phyloP scores from a whole-genome alignment of 176 grass and related monocot species.

The Bromus sterilis region DNA sequence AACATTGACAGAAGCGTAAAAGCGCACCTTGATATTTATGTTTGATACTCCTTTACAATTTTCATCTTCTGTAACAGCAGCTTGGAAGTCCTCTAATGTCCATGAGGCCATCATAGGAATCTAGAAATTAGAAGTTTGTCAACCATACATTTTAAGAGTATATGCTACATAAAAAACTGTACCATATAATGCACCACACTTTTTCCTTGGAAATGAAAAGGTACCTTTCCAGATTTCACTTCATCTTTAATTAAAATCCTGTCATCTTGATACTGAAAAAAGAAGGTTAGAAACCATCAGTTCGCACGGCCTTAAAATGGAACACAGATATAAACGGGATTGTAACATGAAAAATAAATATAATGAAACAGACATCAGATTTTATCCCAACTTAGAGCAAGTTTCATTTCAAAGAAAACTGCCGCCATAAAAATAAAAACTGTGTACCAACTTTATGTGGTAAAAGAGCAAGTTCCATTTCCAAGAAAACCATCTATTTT shows the following conservation, averaged over 20 bases:
- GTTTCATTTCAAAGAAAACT: background rate
- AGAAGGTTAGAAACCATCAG: background rate
- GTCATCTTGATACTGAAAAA: slow-evolving; percentile 25
- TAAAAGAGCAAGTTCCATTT: background rate
- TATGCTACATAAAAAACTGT: background rate
- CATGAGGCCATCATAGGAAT: slow-evolving; percentile 60
- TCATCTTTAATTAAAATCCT: slow-evolving; percentile 18
- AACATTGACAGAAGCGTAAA: background rate
- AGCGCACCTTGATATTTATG: slow-evolving; percentile 71
- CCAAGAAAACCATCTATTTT: background rate
- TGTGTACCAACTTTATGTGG: background rate
- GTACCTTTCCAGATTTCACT: slow-evolving; percentile 27
- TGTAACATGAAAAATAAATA: background rate
- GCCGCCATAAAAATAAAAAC: background rate
- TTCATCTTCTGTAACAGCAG: slow-evolving; percentile 50
- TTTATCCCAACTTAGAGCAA: background rate
- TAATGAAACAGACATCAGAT: background rate
- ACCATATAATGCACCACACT: background rate
- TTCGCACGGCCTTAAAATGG: background rate
- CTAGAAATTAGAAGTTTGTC: slow-evolving; percentile 28
- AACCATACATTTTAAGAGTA: background rate
- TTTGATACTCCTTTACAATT: slow-evolving; percentile 65
- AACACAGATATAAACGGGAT: background rate
- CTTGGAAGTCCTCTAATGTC: slow-evolving; percentile 68
- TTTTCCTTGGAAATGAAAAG: background rate